Base-by-base conservation (phyloP, 139 green algal genomes). In the Tetraselmis chui region DNA sequence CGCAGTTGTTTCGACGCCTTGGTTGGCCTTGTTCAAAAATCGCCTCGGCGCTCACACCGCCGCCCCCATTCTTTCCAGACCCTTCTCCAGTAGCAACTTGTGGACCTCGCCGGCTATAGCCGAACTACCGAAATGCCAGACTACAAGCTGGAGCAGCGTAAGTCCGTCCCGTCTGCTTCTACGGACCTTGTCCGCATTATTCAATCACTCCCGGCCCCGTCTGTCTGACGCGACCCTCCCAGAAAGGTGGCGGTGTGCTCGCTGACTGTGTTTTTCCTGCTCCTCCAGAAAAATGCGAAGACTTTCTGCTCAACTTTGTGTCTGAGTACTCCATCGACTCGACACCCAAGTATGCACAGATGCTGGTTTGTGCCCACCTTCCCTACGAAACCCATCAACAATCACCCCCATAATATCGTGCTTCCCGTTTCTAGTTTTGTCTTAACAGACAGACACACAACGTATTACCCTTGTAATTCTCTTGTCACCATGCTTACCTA, bases 281-380 rank as follows among this genome's bases (percentile, higher is more conserved):
- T n/a, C n/a, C n/a, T n/a, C 29, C 86, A 89, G 86, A 27, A 28
- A 81, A 79, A 29, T 86, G 83, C 82, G 78, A 85, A 75, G 79
- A 81, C n/a, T 94, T 95, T 58, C 80, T 95, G 28, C 28, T 85
- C 2, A 93, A 95, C 77, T 95, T 89, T 29, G 76, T 86, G 24
- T 67, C 45, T 5, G 45, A 67, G 45, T 67, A 67, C 45, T 85
- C 87, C 78, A 58, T 80, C 28, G 87, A 89, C 28, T n/a, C 31
- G 23, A 58, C 79, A 1, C 32, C 82, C 11, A 94, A 94, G 79
- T 95, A 95, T 59, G 85, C 89, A 82, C 11, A 83, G 0, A 83
- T 88, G 75, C 80, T 95, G 91, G 92, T 95, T 59, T 18, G 82
- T 1, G 5, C 1, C 26, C 0, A 26, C 59, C 29, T 24, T 29